Percentiles rank a stretch among this genome's conserved stretches.
Evolutionary conservation across 805 yeast genomes (phyloP).

Genomic region (Yamadazyma kitorensis): DNA sequence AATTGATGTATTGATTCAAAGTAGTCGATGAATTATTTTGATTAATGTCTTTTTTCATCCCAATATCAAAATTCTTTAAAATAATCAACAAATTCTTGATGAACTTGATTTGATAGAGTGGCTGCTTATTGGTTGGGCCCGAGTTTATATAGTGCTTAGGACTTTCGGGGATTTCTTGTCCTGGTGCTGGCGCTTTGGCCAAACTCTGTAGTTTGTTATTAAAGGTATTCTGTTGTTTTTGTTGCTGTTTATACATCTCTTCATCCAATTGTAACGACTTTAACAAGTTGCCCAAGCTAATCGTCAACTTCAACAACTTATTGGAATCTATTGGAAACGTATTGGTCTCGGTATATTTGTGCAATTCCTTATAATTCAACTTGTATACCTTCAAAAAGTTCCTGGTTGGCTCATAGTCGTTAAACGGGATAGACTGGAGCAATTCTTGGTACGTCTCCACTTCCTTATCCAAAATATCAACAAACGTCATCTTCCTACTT

Average conservation of each 20-base stretch:
- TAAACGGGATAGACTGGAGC: constrained; percentile 34
- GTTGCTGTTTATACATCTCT: constrained; percentile 25
- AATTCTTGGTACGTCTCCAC: constrained; percentile 20
- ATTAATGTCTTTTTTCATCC: constrained; percentile 14
- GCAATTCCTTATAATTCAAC: constrained; percentile 21
- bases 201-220: constrained; percentile 4
- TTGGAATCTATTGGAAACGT: constrained; percentile 33
- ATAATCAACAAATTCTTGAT: constrained; percentile 29
- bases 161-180: constrained; percentile 8
- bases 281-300: constrained; percentile 40
- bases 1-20: constrained; percentile 17
- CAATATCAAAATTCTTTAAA: constrained; percentile 41
- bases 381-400: constrained; percentile 33
- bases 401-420: constrained; percentile 13
- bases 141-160: constrained; percentile 15
- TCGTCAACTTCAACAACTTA: constrained; percentile 39
- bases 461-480: constrained; percentile 10
- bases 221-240: constrained; percentile 8
- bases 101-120: constrained; percentile 31
- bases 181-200: not conserved
- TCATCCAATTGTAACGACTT: constrained; percentile 36
- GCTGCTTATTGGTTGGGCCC: constrained; percentile 16
- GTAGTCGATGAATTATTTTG: constrained; percentile 9
- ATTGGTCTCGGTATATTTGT: constrained; percentile 4
- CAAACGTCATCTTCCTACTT: constrained; percentile 11